phyloP scores from a whole-genome alignment of 2,329 filamentous ascomycete genomes.

The Dothistroma pini region DNA sequence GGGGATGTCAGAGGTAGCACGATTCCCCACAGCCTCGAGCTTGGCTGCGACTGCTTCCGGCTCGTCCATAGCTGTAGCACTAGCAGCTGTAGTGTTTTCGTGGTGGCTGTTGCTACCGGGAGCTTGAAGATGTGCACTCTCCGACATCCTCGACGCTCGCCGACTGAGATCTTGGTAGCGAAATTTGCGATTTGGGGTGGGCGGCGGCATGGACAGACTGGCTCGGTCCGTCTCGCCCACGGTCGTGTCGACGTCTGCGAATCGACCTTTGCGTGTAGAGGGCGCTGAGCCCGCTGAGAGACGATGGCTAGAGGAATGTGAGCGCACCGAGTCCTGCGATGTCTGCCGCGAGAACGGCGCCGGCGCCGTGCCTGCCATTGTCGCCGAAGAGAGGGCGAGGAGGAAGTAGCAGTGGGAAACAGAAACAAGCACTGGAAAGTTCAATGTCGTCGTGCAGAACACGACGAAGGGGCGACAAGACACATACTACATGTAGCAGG shows the following conservation, averaged over 20 bases:
- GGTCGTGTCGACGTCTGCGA: constrained; percentile 58
- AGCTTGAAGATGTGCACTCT: constrained; percentile 1
- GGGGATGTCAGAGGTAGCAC: constrained; percentile 17
- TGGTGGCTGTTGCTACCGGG: constrained; percentile 7
- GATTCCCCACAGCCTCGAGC: constrained; percentile 15
- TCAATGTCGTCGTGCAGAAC: background rate
- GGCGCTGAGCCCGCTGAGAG: constrained; percentile 48
- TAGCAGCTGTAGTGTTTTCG: constrained; percentile 8
- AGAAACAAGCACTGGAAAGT: background rate
- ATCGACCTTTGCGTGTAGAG: constrained; percentile 51
- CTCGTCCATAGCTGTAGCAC: constrained; percentile 9
- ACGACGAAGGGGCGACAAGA: background rate
- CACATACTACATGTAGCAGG: background rate
- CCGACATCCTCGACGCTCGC: constrained; percentile 17
- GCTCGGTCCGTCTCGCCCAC: constrained; percentile 57
- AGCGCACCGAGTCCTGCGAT: constrained; percentile 32
- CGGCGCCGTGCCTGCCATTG: constrained; percentile 14
- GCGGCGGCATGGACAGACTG: constrained; percentile 63
- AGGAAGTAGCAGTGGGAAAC: background rate
- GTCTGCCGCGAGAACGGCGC: constrained; percentile 24
- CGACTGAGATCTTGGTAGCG: constrained; percentile 23
- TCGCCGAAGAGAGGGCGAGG: constrained; percentile 2
- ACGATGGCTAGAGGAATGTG: constrained; percentile 35
- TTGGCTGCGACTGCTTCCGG: constrained; percentile 14
- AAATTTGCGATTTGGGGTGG: constrained; percentile 26